Evolutionary conservation across 495 filamentous ascomycete genomes (phyloP), one percentile per base, ranked within the genome.

Genomic region (Tuber melanosporum): DNA sequence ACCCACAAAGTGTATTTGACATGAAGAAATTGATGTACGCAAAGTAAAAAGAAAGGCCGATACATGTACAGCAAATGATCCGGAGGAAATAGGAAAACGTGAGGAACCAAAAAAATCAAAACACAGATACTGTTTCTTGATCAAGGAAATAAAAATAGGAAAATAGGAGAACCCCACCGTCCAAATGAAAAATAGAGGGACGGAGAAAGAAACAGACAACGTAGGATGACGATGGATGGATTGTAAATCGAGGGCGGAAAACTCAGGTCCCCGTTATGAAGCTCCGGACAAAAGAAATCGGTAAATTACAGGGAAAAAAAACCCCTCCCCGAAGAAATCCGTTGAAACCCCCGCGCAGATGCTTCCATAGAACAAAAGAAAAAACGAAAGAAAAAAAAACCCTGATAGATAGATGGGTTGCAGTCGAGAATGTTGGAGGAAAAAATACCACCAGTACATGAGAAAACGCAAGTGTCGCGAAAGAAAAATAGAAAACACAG

Each of bases 1-100:
- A 62, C 52, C n/a, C n/a, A 62, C n/a, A 62, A 62, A 62, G 26
- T 62, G 14, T 62, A 62, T 62, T 26, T 62, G 52, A 62, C 52
- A 62, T 3, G 52, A 52, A 52, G 47, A 26, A 62, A 62, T 2
- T 2, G n/a, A 62, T 62, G 52, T 26, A 62, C 52, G 19, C 22
- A 26, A 26, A 26, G n/a, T 26, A 62, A 62, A 62, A 62, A 62
- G 22, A n/a, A 57, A n/a, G 52, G 52, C 52, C n/a, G 52, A 62
- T 62, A 62, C 14, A 62, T 62, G 14, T 62, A 62, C 52, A 62
- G 9, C 19, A n/a, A 62, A 26, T 62, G 2, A 62, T 26, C 8
- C 52, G 52, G n/a, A 62, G 6, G 20, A 41, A 26, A 26, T 62
- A 26, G 52, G 9, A 26, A 62, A 62, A 14, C 9, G 19, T 0